Evolutionary conservation across 805 yeast species (phyloP).

Genomic region (Candida vartiovaarae): DNA sequence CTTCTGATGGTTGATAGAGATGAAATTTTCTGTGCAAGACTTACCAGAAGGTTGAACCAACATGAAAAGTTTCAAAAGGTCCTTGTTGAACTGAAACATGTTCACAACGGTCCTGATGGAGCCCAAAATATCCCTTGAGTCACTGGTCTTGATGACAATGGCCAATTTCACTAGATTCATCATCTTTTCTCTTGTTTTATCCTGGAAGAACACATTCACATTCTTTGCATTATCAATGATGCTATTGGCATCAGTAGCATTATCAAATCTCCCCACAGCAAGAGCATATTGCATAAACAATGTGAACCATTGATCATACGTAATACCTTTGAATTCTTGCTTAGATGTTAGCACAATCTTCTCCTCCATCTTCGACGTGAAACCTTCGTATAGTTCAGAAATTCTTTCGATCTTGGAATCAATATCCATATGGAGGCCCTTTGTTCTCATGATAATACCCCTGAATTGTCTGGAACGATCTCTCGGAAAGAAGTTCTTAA

Average conservation of each 20-base stretch:
- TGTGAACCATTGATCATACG: constrained; percentile 78
- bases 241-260: constrained; percentile 55
- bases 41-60: constrained; percentile 60
- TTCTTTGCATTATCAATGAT: constrained; percentile 69
- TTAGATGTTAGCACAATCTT: constrained; percentile 41
- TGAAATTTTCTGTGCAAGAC: constrained; percentile 50
- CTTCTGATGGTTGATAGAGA: constrained; percentile 82
- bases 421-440: constrained; percentile 54
- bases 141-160: constrained; percentile 42
- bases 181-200: constrained; percentile 49
- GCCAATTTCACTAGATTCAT: constrained; percentile 65
- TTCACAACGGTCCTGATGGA: constrained; percentile 58
- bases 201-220: constrained; percentile 71
- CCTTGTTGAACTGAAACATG: constrained; percentile 69
- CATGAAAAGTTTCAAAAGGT: constrained; percentile 57
- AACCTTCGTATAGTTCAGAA: constrained; percentile 55
- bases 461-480: constrained; percentile 66
- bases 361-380: constrained; percentile 33
- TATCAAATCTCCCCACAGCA: constrained; percentile 53
- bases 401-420: constrained; percentile 70
- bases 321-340: constrained; percentile 64
- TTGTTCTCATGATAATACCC: constrained; percentile 56
- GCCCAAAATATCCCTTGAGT: constrained; percentile 46
- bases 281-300: constrained; percentile 76
- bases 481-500: constrained; percentile 69